phyloP scores from a whole-genome alignment of 176 grass and related monocot genomes.

The Triticum dicoccoides region DNA sequence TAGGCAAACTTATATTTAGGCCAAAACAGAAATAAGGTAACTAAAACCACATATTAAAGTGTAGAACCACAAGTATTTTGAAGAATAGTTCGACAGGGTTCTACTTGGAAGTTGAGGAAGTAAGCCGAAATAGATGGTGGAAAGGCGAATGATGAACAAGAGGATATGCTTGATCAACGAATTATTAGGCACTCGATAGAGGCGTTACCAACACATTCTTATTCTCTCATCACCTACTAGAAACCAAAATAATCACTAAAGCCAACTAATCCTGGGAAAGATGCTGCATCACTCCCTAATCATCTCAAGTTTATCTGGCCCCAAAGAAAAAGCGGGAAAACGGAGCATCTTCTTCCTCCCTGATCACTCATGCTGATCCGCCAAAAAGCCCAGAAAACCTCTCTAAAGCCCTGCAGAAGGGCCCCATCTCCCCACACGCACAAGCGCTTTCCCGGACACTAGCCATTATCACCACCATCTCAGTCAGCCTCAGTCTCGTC shows the following conservation, averaged over 20 bases:
- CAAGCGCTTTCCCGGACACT: slow-evolving; percentile 11
- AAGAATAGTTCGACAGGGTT: too few species aligned
- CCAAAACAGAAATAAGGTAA: too few species aligned
- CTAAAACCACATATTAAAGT: too few species aligned
- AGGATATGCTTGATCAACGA: not conserved
- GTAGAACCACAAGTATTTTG: too few species aligned
- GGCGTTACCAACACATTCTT: not conserved
- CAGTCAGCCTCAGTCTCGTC: not conserved
- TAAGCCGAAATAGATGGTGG: not conserved
- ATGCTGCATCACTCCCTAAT: not conserved
- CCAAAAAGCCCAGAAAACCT: slow-evolving; percentile 23
- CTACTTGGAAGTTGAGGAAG: too few species aligned
- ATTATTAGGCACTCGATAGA: not conserved
- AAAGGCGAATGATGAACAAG: not conserved
- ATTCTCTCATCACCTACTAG: not conserved
- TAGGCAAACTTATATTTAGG: too few species aligned
- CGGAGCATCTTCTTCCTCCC: not conserved
- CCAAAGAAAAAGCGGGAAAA: not conserved
- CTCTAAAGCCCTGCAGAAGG: slow-evolving; percentile 20
- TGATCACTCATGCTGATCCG: not conserved
- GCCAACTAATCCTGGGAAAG: not conserved
- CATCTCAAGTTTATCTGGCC: not conserved
- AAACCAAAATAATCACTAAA: not conserved
- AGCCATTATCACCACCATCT: slow-evolving; percentile 34
- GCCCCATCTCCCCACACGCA: not conserved